Evolutionary conservation across 2,329 filamentous ascomycete species (phyloP), one percentile per base, ranked within the genome.

Genomic region (Sporothrix euskadiensis): DNA sequence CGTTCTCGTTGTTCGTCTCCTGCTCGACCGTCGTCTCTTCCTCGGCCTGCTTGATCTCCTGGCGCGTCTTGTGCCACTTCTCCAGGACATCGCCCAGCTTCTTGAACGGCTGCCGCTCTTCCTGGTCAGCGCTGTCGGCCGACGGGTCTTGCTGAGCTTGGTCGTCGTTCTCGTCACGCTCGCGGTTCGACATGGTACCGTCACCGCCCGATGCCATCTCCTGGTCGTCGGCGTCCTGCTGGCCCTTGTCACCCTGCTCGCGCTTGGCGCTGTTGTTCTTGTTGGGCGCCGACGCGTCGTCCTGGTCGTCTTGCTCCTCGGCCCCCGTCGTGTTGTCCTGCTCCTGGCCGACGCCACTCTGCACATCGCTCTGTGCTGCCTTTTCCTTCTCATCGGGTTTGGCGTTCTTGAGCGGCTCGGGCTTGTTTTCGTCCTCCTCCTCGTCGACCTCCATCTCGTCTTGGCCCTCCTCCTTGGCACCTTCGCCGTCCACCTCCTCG

Each of bases 1-100:
- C 65, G 65, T 72, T 61, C 8, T 71, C 44, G 57, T 75, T 59
- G 12, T 65, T 61, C 76, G 83, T 82, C 59, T 84, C 80, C 57
- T 86, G 81, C 52, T 83, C 83, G 76, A 88, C 82, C 44, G 87
- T 19, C n/a, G 87, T 22, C n/a, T 89, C 86, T 26, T 81, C 81
- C 56, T 85, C 82, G 71, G 75, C 76, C 73, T 91, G 87, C 79
- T 88, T 84, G 77, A 99, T 98, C 75, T 97, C 92, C 65, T 89
- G 89, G 78, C 97, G 93, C 79, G 94, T 93, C 74, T 93, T 89
- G 81, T 98, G 94, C 93, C 94, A 99, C 78, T 91, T 89, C 81
- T 98, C 94, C 44, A 99, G 86, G 6, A 94, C 92, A 83, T 99
- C 94, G 30, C 96, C 96, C 41, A 99, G 88, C 79, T 97, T 97